Evolutionary conservation across 139 green algal species (phyloP).

Genomic region (Picochlorum sp.): DNA sequence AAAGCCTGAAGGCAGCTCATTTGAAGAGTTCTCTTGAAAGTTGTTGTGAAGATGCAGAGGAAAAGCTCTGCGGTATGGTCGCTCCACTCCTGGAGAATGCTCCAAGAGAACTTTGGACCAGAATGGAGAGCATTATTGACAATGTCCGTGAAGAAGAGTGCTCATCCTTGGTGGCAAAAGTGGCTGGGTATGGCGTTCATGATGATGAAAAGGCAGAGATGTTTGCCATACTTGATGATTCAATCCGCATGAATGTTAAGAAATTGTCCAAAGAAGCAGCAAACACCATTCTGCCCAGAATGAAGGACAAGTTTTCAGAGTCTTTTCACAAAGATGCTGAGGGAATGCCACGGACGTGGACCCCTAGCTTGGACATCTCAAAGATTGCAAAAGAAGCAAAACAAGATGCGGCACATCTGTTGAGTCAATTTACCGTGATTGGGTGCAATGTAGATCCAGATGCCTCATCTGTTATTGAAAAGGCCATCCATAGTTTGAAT

Average conservation of each 20-base stretch:
- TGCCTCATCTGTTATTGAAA: background rate
- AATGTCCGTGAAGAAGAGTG: background rate
- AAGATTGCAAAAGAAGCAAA: conserved; percentile 46
- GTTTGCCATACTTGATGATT: conserved; percentile 12
- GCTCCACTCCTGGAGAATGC: conserved; percentile 43
- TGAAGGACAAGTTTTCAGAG: conserved; percentile 72
- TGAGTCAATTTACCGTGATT: conserved; percentile 45
- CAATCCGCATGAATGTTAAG: conserved; percentile 25
- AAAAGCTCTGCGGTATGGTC: conserved; percentile 10
- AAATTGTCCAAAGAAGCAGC: conserved; percentile 56
- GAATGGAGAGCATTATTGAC: conserved; percentile 36
- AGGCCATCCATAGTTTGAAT: background rate
- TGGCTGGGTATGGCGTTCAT: conserved; percentile 42
- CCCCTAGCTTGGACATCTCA: conserved; percentile 58
- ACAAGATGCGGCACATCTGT: conserved; percentile 47
- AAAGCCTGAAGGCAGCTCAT: conserved; percentile 7
- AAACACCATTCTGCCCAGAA: conserved; percentile 56
- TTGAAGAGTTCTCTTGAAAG: conserved; percentile 21
- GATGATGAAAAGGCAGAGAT: conserved; percentile 25
- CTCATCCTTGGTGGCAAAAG: conserved; percentile 9
- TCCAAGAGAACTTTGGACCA: conserved; percentile 57
- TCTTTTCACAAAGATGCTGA: conserved; percentile 64
- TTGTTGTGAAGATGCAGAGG: conserved; percentile 12
- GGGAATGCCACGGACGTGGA: conserved; percentile 66
- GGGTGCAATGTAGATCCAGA: background rate